Base-by-base conservation (phyloP, 345 rosid genomes). In the Brassica juncea region DNA sequence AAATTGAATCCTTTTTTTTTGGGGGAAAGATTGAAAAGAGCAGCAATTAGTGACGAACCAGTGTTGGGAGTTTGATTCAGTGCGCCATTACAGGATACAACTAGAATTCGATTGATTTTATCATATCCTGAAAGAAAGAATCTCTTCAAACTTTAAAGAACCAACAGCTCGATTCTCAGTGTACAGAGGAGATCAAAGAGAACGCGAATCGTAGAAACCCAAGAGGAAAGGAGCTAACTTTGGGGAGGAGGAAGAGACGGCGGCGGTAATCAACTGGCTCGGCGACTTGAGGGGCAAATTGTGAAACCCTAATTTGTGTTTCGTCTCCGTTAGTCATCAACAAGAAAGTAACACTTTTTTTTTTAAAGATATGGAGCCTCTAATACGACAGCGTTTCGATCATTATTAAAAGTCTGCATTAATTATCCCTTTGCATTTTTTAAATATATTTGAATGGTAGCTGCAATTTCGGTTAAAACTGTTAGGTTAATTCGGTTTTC, bases 1-100 rank as follows among this genome's bases (percentile, higher is more conserved):
- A 0, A 23, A 8, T 27, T 54, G 1, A 68, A 31, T 52, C 12
- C 7, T 9, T 11, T 49, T n/a, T 49, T 35, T 35, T 35, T 1
- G 9, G 31, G 31, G 21, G 60, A 16, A 54, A 16, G 60, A 54
- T 54, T 1, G 60, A 54, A 49, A 35, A 71, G 31, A 80, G 70
- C 8, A 70, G 31, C 31, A 28, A 72, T 47, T 68, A 61, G 73
- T 25, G 70, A 79, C 91, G 72, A 69, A 94, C 97, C 81, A 89
- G 91, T 42, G 25, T 16, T 16, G 25, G 25, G 59, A 6, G 59
- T 54, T 94, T n/a, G 92, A 85, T 91, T 91, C 86, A 94, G 79
- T 59, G 93, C 92, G 61, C 93, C 99, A 77, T 92, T 86, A 86
- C 92, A n/a, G 58, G 21, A 15, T n/a, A 52, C 23, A 71, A 71